Percentiles rank a stretch among this genome's conserved stretches.
Evolutionary conservation across 139 green algal genomes (phyloP).

Genomic region (Tetradesmus lagerheimii): DNA sequence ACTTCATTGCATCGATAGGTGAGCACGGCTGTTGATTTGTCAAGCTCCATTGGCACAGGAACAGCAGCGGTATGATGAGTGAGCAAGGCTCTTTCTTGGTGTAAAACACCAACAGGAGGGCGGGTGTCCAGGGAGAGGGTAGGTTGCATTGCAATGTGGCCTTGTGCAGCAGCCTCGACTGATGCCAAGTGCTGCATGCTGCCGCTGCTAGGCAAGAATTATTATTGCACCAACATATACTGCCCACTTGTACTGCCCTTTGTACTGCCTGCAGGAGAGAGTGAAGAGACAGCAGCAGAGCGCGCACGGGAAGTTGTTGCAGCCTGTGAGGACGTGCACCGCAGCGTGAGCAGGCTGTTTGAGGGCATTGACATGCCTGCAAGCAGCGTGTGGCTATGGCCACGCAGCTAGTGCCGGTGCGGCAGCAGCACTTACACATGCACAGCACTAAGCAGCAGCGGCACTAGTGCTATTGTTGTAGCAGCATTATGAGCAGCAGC

Average conservation of each 20-base stretch:
- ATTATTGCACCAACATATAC: not conserved
- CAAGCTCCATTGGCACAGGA: too few relatives aligned
- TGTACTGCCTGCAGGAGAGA: slow-evolving; percentile 49
- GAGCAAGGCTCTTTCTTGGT: slow-evolving; percentile 24
- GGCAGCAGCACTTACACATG: not conserved
- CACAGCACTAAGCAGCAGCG: not conserved
- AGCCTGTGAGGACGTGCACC: not conserved
- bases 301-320: slow-evolving; percentile 20
- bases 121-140: too few relatives aligned
- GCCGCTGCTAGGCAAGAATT: too few relatives aligned
- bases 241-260: not conserved
- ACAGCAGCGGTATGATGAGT: too few relatives aligned
- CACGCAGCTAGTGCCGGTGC: not conserved
- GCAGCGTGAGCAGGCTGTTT: slow-evolving; percentile 25
- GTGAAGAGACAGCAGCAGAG: slow-evolving; percentile 18
- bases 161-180: too few relatives aligned
- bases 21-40: slow-evolving; percentile 33
- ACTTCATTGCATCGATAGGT: slow-evolving; percentile 69
- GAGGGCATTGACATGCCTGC: slow-evolving; percentile 43
- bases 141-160: too few relatives aligned
- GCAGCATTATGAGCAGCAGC: not conserved
- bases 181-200: too few relatives aligned
- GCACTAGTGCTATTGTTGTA: not conserved
- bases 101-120: too few relatives aligned
- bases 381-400: slow-evolving; percentile 44